Evolutionary conservation across 23 red algal species (phyloP), one percentile per base, ranked within the genome.

Genomic region (Pyropia haitanensis): DNA sequence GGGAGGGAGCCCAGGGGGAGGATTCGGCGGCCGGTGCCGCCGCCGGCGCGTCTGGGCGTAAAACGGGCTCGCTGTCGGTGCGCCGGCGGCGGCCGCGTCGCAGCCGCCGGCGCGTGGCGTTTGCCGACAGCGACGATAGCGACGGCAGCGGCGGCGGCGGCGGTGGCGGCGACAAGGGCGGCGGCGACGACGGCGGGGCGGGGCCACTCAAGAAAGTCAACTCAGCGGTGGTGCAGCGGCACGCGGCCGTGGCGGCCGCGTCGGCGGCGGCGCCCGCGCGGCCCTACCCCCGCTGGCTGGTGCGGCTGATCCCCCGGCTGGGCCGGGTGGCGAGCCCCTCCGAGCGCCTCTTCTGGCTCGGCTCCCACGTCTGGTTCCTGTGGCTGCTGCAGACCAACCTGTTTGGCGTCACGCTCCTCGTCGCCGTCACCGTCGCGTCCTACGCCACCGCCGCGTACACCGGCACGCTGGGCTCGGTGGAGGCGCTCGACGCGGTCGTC

Each of bases 291-390:
- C 26, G 58, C 21, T 39, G 63, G n/a, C 50, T 87, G 28, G 61
- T 51, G 49, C 70, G 63, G 21, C 48, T 87, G 63, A 50, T 77
- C 55, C 81, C 81, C 5, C 27, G 81, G 3, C 25, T 87, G 29
- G 52, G 49, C 14, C 61, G 81, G 2, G 70, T 76, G 27, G 81
- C 81, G 39, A 76, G 81, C 65, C 81, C 61, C 0, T 25, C 75
- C 0, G 81, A 87, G 32, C 75, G 76, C 27, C 81, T 87, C 34
- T 87, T 87, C 50, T 87, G 81, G 81, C 76, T 76, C 30, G 81
- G 81, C 19, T 87, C 81, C 6, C 81, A 87, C 72, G 62, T 52
- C 46, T 87, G 75, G 34, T 87, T 68, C 63, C 26, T 87, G 61
- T 87, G 71, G 70, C 75, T 71, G 25, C 63, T 87, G n/a, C 71